Percentiles rank a stretch among this genome's conserved stretches.
phyloP scores from a whole-genome alignment of 306 rosid species.

The Acacia acuminata region DNA sequence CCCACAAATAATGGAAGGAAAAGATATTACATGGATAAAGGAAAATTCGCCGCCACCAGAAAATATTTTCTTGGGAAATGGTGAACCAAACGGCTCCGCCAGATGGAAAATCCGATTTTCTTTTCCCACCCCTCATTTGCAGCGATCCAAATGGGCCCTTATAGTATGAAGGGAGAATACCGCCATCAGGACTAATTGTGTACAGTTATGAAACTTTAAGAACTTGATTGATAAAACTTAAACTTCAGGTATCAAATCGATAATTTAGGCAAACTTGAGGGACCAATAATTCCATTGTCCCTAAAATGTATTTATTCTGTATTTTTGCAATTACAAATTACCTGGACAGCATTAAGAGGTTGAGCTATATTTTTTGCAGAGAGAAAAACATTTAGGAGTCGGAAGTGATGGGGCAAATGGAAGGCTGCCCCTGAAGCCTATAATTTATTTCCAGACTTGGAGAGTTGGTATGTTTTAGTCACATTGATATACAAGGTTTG shows the following conservation, averaged over 20 bases:
- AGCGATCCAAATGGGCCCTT: too few species aligned
- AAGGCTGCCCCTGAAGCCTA: constrained; percentile 59
- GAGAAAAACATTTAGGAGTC: constrained; percentile 52
- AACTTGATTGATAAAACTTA: neutral
- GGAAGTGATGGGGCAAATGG: constrained; percentile 52
- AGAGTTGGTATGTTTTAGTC: constrained; percentile 53
- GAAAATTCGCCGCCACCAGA: too few species aligned
- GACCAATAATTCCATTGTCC: neutral
- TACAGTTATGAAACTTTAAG: neutral
- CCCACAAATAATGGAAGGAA: too few species aligned
- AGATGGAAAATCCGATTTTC: too few species aligned
- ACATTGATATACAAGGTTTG: constrained; percentile 7
- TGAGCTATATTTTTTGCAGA: constrained; percentile 42
- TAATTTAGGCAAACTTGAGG: neutral
- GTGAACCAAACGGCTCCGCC: too few species aligned
- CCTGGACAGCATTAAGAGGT: neutral
- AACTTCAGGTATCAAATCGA: neutral
- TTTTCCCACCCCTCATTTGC: too few species aligned
- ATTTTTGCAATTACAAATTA: neutral
- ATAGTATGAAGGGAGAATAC: neutral
- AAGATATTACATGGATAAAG: too few species aligned
- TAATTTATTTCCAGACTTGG: constrained; percentile 65
- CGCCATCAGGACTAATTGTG: neutral
- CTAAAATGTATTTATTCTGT: neutral
- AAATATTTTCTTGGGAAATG: too few species aligned